Percentiles rank a stretch among this genome's conserved stretches.
These are phyloP conservation scores for Spinacia oleracea DNA, from an alignment of 179 eudicot species.

Conservation along the genomic window DNA sequence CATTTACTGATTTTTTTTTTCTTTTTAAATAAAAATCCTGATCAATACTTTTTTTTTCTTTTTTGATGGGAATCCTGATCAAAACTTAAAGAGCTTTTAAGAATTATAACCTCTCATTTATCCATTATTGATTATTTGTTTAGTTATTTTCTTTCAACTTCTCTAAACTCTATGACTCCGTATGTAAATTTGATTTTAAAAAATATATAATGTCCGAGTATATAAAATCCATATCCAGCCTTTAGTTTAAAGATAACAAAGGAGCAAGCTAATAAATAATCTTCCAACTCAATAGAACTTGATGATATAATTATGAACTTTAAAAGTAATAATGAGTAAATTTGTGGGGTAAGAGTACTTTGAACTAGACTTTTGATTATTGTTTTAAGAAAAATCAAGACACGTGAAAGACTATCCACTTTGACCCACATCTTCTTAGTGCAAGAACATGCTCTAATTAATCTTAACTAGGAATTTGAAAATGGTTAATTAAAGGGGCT, in stretches of 20 bases:
- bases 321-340: conserved; percentile 2
- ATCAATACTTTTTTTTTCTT: too few relatives aligned
- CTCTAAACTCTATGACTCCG: too few relatives aligned
- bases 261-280: not conserved
- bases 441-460: conserved; percentile 8
- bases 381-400: conserved; percentile 11
- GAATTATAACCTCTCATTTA: too few relatives aligned
- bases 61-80: too few relatives aligned
- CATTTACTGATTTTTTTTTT: too few relatives aligned
- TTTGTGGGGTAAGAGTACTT: conserved; percentile 22
- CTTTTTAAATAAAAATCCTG: too few relatives aligned
- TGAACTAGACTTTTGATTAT: not conserved
- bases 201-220: too few relatives aligned
- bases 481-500: conserved; percentile 8
- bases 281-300: conserved; percentile 16
- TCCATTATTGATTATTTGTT: too few relatives aligned
- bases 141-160: too few relatives aligned
- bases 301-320: conserved; percentile 17
- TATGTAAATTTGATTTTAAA: too few relatives aligned
- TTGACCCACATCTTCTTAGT: conserved; percentile 25
- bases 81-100: too few relatives aligned
- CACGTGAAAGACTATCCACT: conserved; percentile 32
- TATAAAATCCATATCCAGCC: not conserved
- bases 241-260: not conserved
- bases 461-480: not conserved